Evolutionary conservation across 2,329 filamentous ascomycete species (phyloP), one percentile per base, ranked within the genome.

Genomic region (Beauveria brongniartii): DNA sequence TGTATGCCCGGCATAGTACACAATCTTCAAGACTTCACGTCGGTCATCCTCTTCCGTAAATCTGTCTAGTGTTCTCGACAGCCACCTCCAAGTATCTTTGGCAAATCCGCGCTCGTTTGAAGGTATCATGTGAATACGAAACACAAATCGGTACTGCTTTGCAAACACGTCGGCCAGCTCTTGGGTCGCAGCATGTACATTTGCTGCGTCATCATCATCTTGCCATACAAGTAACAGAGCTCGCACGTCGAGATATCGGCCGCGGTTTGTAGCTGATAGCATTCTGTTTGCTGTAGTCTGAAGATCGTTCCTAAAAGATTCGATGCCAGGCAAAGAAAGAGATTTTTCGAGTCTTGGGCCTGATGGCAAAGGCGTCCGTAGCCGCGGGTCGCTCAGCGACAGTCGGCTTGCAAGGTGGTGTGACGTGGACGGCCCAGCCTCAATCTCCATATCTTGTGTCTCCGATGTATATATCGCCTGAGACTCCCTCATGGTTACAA

Each of bases 201-300:
- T 64, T n/a, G 66, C 65, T 24, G 67, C 67, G 14, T 82, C 77
- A 14, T 79, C 74, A 55, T 85, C 82, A 44, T 83, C 80, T 61
- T 82, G 76, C 82, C 82, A 85, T 61, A 77, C 75, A 5, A 84
- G 69, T n/a, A 85, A 67, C n/a, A 84, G 74, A 2, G 72, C 81
- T 56, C 80, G 77, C 3, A 78, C 82, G n/a, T 73, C 72, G 47
- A 73, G 79, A 65, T 85, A 85, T 14, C 82, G 80, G 62, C 77
- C 78, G 48, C 81, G 79, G 57, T 75, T 75, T 3, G 80, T 75
- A 8, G 77, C 80, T 16, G 79, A 75, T 30, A 83, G 71, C 59
- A 83, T 79, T 53, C 75, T 76, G 8, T 79, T 76, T 6, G 78
- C 78, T 22, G 77, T 77, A 57, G 70, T 75, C 66, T 84, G 81